Evolutionary conservation across 2,329 filamentous ascomycete species (phyloP).

Genomic region (Tolypocladium sp.): DNA sequence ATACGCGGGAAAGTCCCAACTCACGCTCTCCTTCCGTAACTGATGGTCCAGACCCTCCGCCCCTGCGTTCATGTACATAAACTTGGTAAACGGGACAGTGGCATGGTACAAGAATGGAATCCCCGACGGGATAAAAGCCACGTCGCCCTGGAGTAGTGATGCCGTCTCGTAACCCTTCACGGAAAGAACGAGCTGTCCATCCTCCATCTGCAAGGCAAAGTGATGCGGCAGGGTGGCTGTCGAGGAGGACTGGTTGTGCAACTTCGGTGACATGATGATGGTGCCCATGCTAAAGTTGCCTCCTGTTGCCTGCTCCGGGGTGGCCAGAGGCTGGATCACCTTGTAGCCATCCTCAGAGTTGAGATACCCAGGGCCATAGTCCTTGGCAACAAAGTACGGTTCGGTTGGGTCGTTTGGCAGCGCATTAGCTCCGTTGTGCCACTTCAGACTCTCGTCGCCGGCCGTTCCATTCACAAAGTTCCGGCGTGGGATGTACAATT

Average conservation of each 20-base stretch:
- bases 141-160: slow-evolving; percentile 14
- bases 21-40: slow-evolving; percentile 8
- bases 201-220: slow-evolving; percentile 16
- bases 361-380: slow-evolving; percentile 12
- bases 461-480: slow-evolving; percentile 13
- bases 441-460: slow-evolving; percentile 4
- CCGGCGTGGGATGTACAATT: slow-evolving; percentile 8
- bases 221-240: slow-evolving; percentile 6
- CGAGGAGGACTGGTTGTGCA: slow-evolving; percentile 5
- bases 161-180: slow-evolving; percentile 12
- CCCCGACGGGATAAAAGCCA: slow-evolving; percentile 14
- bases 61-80: slow-evolving; percentile 15
- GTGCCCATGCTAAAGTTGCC: slow-evolving; percentile 12
- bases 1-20: slow-evolving; percentile 12
- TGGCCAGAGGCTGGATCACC: slow-evolving; percentile 11
- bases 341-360: slow-evolving; percentile 12
- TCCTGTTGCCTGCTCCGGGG: slow-evolving; percentile 5
- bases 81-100: slow-evolving; percentile 14
- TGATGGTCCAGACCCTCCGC: slow-evolving; percentile 13
- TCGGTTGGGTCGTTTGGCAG: slow-evolving; percentile 2
- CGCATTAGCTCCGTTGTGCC: slow-evolving; percentile 11
- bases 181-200: slow-evolving; percentile 12
- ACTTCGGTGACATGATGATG: slow-evolving; percentile 8
- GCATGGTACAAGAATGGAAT: slow-evolving; percentile 13
- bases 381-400: slow-evolving; percentile 12